A percentile compares a stretch with the other conserved stretches of the same genome.
phyloP scores from a whole-genome alignment of 805 yeast genomes.

The Lipomyces chichibuensis region DNA sequence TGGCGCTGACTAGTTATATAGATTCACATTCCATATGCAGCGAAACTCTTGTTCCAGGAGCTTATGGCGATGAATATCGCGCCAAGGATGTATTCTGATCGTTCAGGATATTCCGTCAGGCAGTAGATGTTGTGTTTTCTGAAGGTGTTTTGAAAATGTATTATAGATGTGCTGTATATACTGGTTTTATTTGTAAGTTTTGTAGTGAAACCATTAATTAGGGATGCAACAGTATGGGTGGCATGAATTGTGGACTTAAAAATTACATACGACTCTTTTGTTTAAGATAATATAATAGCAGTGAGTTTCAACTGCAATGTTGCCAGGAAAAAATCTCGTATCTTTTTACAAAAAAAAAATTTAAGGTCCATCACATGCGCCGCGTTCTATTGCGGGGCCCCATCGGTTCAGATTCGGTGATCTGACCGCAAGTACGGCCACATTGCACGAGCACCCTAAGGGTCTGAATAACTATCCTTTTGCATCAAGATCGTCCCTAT shows the following conservation, averaged over 20 bases:
- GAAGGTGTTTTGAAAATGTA: constrained; percentile 3
- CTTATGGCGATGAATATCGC: constrained; percentile 97
- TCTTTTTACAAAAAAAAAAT: no score
- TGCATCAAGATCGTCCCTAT: not conserved
- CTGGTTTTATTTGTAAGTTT: not conserved
- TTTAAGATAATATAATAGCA: no score
- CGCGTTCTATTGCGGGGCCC: not conserved
- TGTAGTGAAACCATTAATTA: not conserved
- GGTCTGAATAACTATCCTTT: not conserved
- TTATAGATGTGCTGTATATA: constrained; percentile 8
- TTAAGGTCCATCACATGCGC: not conserved
- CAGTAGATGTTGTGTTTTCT: constrained; percentile 2
- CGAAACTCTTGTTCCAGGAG: constrained; percentile 96
- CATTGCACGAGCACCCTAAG: not conserved
- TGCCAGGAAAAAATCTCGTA: no score
- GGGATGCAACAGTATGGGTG: not conserved
- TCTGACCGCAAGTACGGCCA: not conserved
- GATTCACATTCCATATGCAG: constrained; percentile 93
- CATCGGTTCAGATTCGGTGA: not conserved
- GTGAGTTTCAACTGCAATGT: no score
- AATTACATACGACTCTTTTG: no score
- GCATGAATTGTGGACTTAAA: not conserved
- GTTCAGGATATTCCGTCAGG: constrained; percentile 58
- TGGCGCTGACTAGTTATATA: not conserved
- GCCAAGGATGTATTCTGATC: constrained; percentile 95